Evolutionary conservation across 2,329 filamentous ascomycete species (phyloP).

Genomic region (Aspergillus viridinutans): DNA sequence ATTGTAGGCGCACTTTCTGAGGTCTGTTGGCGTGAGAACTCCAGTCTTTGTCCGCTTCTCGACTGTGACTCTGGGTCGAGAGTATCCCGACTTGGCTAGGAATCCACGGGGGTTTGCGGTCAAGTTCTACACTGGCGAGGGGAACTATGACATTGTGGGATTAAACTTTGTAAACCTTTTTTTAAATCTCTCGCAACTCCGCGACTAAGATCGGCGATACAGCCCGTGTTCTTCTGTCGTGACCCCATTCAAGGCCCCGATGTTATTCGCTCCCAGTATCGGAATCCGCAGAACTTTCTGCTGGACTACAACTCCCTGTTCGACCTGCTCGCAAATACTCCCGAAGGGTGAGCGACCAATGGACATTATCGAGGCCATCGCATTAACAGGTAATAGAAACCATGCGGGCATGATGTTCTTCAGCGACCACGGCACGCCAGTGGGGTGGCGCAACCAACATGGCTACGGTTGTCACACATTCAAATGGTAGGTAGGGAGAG

Average conservation of each 20-base stretch:
- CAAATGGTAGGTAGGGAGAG: conserved; percentile 32
- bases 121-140: conserved; percentile 48
- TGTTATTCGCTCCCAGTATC: conserved; percentile 46
- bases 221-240: conserved; percentile 49
- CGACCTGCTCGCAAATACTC: conserved; percentile 47
- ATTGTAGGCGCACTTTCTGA: conserved; percentile 37
- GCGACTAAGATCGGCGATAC: not conserved
- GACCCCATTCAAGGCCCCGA: conserved; percentile 47
- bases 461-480: conserved; percentile 48
- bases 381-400: conserved; percentile 23
- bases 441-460: conserved; percentile 42
- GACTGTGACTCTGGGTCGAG: conserved; percentile 42
- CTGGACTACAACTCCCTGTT: conserved; percentile 48
- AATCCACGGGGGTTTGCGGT: conserved; percentile 49
- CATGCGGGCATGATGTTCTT: conserved; percentile 50
- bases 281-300: conserved; percentile 48
- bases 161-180: conserved; percentile 45
- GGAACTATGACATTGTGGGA: conserved; percentile 49
- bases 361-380: too few relatives aligned
- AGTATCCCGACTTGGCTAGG: conserved; percentile 44
- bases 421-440: conserved; percentile 48
- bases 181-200: not conserved
- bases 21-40: conserved; percentile 39
- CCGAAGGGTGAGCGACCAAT: conserved; percentile 30
- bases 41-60: conserved; percentile 44